These are phyloP conservation scores for Rhynchosporium graminicola DNA, from an alignment of 2,329 filamentous ascomycete genomes.

Conservation along the genomic window DNA sequence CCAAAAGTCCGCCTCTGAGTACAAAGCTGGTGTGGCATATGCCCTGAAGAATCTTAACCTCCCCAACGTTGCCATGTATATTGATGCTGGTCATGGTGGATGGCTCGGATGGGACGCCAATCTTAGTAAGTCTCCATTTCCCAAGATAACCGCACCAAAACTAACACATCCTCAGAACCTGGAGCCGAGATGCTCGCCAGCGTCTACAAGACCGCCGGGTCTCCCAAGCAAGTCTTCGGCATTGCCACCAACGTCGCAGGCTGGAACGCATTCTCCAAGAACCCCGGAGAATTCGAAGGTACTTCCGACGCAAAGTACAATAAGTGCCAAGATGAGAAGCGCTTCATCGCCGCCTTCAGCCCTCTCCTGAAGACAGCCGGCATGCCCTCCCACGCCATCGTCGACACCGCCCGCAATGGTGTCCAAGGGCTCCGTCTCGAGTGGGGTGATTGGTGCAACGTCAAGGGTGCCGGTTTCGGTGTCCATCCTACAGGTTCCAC, in stretches of 20 bases:
- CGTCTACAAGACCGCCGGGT: constrained; percentile 53
- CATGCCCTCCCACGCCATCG: constrained; percentile 47
- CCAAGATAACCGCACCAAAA: neutral
- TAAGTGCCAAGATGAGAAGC: constrained; percentile 45
- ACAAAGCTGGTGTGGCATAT: constrained; percentile 53
- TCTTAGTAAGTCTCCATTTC: constrained; percentile 38
- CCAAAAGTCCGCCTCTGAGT: constrained; percentile 48
- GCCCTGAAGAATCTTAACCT: constrained; percentile 54
- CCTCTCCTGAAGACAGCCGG: constrained; percentile 38
- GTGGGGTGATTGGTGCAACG: constrained; percentile 51
- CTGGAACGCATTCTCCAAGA: constrained; percentile 48
- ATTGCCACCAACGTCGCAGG: constrained; percentile 60
- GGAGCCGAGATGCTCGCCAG: constrained; percentile 50
- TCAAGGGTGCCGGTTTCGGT: constrained; percentile 40
- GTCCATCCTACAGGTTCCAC: constrained; percentile 36
- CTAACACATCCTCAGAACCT: constrained; percentile 33
- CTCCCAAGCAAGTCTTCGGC: constrained; percentile 52
- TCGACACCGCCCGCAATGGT: constrained; percentile 53
- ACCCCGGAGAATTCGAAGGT: constrained; percentile 38
- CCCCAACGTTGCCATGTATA: constrained; percentile 58
- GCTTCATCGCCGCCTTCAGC: constrained; percentile 46
- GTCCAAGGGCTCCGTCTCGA: constrained; percentile 47
- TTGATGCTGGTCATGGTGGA: constrained; percentile 59
- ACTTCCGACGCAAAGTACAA: constrained; percentile 51
- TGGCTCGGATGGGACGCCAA: constrained; percentile 61